phyloP scores from a whole-genome alignment of 352 stramenopile genomes.

The Chrysophaeum taylorii region DNA sequence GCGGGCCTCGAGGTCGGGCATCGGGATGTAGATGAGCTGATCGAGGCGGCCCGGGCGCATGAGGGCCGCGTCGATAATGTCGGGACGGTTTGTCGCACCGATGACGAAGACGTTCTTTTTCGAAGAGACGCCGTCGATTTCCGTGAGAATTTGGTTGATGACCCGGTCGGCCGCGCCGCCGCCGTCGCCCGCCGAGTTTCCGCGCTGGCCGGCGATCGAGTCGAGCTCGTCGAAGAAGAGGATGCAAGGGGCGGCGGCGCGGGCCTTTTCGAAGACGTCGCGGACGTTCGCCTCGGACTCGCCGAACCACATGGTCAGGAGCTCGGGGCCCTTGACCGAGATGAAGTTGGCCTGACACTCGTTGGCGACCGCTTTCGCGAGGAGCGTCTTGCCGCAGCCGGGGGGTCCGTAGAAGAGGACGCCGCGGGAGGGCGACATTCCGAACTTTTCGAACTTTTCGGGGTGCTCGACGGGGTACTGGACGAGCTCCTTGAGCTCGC shows the following conservation, averaged over 20 bases:
- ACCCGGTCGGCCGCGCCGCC: constrained; percentile 94
- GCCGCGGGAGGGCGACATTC: constrained; percentile 81
- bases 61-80: constrained; percentile 93
- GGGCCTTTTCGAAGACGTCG: constrained; percentile 97
- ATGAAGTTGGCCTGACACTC: constrained; percentile 99
- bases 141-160: constrained; percentile 98
- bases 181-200: constrained; percentile 81
- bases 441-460: constrained; percentile 98
- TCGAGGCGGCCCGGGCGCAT: constrained; percentile 88
- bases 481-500: constrained; percentile 95
- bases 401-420: constrained; percentile 99
- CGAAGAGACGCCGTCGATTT: constrained; percentile 96
- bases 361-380: constrained; percentile 99
- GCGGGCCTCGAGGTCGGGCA: constrained; percentile 90
- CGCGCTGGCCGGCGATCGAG: constrained; percentile 94
- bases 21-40: constrained; percentile 86
- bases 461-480: constrained; percentile 99
- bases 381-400: constrained; percentile 97
- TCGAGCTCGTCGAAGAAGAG: constrained; percentile 99
- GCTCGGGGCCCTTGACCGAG: constrained; percentile 96
- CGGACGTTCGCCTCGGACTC: constrained; percentile 97
- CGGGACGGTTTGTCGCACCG: constrained; percentile 77
- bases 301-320: constrained; percentile 99
- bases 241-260: constrained; percentile 89
- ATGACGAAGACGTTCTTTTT: constrained; percentile 99